Percentiles rank a stretch among this genome's conserved stretches.
These are phyloP conservation scores for Phlyctochytrium planicorne DNA, from an alignment of 192 early-diverging fungal species.

Conservation along the genomic window DNA sequence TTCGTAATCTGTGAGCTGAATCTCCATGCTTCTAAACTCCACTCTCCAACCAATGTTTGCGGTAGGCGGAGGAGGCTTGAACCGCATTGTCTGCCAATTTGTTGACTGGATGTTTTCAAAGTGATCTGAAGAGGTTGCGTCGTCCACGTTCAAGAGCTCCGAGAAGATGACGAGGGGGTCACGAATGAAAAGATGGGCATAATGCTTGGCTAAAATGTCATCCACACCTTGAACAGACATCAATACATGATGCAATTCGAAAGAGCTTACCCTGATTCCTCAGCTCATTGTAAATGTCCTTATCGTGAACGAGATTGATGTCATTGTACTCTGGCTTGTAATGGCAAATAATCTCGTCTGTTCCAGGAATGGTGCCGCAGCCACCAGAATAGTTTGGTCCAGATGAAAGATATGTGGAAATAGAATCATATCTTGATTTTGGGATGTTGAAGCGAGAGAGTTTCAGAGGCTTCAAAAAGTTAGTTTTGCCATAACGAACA, in stretches of 20 bases:
- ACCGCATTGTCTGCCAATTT: constrained; percentile 99
- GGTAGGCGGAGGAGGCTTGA: constrained; percentile 94
- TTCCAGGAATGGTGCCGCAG: constrained; percentile 22
- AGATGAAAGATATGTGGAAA: constrained; percentile 79
- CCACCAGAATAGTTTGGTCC: constrained; percentile 57
- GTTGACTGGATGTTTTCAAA: constrained; percentile 99
- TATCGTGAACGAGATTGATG: constrained; percentile 76
- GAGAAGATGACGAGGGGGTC: constrained; percentile 95
- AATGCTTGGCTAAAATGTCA: constrained; percentile 83
- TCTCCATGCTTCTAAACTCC: constrained; percentile 96
- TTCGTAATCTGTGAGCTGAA: constrained; percentile 95
- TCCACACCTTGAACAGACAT: constrained; percentile 66
- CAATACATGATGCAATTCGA: not conserved
- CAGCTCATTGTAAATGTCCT: constrained; percentile 73
- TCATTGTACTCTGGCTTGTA: constrained; percentile 94
- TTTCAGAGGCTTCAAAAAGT: constrained; percentile 56
- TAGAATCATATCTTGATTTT: constrained; percentile 96
- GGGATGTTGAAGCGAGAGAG: constrained; percentile 76
- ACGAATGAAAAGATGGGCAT: constrained; percentile 96
- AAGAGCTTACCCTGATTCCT: no score
- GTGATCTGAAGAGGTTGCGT: constrained; percentile 84
- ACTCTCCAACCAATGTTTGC: constrained; percentile 94
- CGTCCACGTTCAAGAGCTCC: constrained; percentile 86
- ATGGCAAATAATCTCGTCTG: constrained; percentile 41
- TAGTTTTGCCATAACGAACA: not conserved